Evolutionary conservation across 1,284 basidiomycete genomes (phyloP).

Genomic region (Puccinia coronata): DNA sequence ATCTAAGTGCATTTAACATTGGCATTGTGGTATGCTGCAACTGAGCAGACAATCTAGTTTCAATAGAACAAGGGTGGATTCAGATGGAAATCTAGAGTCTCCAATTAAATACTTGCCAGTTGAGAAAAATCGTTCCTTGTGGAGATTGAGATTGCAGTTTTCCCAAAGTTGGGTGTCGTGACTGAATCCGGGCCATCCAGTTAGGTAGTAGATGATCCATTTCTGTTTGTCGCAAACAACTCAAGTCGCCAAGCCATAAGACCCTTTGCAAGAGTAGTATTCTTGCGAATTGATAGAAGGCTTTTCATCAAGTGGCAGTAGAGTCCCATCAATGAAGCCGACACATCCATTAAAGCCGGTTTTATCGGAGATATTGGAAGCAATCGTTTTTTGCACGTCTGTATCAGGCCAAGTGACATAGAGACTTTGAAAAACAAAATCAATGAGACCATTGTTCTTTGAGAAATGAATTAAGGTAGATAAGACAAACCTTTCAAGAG

Average conservation of each 20-base stretch:
- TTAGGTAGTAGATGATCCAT: background rate
- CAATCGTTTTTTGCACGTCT: background rate
- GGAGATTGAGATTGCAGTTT: background rate
- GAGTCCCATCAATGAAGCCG: conserved; percentile 20
- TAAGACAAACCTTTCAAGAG: background rate
- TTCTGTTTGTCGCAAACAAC: conserved; percentile 11
- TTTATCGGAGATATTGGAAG: background rate
- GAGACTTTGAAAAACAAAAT: too few relatives aligned
- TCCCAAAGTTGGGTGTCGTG: conserved; percentile 3
- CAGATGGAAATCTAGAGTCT: background rate
- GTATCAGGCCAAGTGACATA: background rate
- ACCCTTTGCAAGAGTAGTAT: background rate
- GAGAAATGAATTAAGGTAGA: too few relatives aligned
- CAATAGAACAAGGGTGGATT: background rate
- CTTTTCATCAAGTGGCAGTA: conserved; percentile 14
- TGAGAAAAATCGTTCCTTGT: background rate
- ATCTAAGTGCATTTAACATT: too few relatives aligned
- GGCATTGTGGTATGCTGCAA: too few relatives aligned
- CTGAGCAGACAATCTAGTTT: too few relatives aligned
- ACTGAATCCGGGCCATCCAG: conserved; percentile 15
- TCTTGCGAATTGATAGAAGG: background rate
- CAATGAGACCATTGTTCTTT: too few relatives aligned
- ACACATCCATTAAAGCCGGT: conserved; percentile 19
- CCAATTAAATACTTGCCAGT: too few relatives aligned
- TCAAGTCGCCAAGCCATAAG: background rate